Conservation (phyloP, 768 basidiomycete species). For the Naganishia friedmannii region DNA sequence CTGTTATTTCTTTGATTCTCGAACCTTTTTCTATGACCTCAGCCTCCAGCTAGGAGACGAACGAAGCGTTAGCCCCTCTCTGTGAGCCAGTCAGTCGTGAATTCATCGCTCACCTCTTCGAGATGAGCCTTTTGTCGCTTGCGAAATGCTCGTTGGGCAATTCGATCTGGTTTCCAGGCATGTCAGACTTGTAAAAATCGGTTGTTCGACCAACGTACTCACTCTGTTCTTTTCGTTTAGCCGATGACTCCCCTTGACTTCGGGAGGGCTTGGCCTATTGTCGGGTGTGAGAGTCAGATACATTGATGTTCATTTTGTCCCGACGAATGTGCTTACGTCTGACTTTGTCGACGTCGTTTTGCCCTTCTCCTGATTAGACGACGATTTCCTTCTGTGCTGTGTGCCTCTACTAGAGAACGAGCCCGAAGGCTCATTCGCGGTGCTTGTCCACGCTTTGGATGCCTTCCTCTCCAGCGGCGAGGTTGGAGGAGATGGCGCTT, state of each 20-base stretch:
- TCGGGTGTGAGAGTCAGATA: neutral
- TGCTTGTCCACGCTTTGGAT: neutral
- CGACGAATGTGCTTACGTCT: neutral
- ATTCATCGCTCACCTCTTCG: neutral
- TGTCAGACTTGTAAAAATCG: neutral
- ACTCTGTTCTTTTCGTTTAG: constrained; percentile 31
- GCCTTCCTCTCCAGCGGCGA: neutral
- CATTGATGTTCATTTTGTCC: neutral
- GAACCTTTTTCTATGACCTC: constrained; percentile 18
- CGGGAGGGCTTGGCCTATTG: constrained; percentile 6
- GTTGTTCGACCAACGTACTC: neutral
- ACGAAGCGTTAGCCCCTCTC: neutral
- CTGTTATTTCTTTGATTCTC: constrained; percentile 18
- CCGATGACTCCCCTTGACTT: constrained; percentile 26
- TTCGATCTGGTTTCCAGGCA: constrained; percentile 14
- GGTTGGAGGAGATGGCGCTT: neutral
- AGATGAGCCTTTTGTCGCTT: constrained; percentile 26
- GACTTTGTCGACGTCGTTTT: neutral
- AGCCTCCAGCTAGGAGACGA: neutral
- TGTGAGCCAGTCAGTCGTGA: neutral
- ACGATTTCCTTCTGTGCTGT: neutral
- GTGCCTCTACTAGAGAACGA: neutral
- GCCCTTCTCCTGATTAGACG: neutral
- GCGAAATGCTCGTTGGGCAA: constrained; percentile 25
- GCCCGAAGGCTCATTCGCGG: neutral